These are phyloP conservation scores for Camellia lanceoleosa DNA, from an alignment of 148 eudicot genomes.

Conservation along the genomic window DNA sequence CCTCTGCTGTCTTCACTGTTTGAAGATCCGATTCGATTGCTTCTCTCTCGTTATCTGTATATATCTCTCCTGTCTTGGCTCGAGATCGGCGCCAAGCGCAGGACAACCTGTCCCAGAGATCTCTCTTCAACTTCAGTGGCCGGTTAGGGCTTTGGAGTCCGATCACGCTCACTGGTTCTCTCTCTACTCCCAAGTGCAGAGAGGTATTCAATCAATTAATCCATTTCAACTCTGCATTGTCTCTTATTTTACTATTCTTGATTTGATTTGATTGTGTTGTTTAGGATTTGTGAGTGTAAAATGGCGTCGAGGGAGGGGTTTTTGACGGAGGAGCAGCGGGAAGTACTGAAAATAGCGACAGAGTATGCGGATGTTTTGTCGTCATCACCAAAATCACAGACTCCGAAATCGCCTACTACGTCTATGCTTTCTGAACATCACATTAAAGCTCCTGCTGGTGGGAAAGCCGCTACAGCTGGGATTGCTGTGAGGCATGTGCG, in stretches of 20 bases:
- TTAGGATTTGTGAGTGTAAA: constrained; percentile 28
- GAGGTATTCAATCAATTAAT: constrained; percentile 15
- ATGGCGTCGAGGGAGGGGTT: constrained; percentile 93
- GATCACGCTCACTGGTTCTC: constrained; percentile 18
- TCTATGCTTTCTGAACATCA: constrained; percentile 42
- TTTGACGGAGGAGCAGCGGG: constrained; percentile 90
- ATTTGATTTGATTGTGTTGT: not conserved
- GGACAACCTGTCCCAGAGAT: constrained; percentile 14
- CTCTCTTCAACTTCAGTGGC: constrained; percentile 2
- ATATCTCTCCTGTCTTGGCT: constrained; percentile 64
- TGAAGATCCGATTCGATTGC: constrained; percentile 28
- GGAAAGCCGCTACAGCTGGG: constrained; percentile 45
- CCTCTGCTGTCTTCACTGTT: not conserved
- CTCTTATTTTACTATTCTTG: not conserved
- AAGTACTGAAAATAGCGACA: constrained; percentile 71
- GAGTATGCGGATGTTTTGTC: constrained; percentile 52
- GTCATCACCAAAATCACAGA: constrained; percentile 53
- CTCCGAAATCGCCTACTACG: constrained; percentile 41
- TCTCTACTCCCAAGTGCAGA: constrained; percentile 12
- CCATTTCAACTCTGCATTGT: not conserved
- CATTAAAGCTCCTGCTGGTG: constrained; percentile 59
- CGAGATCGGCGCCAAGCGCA: constrained; percentile 93
- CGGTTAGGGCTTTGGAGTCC: not conserved
- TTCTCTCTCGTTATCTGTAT: constrained; percentile 13
- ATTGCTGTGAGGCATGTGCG: constrained; percentile 67